Conservation (phyloP, 1,284 basidiomycete species). For the Microbotryum violaceum region DNA sequence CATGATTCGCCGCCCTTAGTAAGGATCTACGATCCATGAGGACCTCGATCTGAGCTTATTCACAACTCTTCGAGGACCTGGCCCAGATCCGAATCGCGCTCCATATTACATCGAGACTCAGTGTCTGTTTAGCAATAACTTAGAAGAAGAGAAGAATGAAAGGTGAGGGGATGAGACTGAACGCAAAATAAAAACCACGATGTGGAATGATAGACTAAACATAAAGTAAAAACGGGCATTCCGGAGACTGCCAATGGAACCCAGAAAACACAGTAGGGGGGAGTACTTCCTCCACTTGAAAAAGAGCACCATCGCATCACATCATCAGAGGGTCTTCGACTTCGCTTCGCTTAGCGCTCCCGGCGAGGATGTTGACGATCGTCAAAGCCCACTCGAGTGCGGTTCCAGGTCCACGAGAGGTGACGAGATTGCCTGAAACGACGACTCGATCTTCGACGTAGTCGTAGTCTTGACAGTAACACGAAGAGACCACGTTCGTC, state of each 20-base stretch:
- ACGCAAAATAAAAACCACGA: not conserved
- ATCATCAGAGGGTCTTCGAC: slow-evolving; percentile 70
- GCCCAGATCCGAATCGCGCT: too few relatives aligned
- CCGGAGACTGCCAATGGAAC: too few relatives aligned
- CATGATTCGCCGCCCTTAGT: too few relatives aligned
- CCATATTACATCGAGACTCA: too few relatives aligned
- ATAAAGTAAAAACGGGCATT: not conserved
- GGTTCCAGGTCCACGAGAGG: slow-evolving; percentile 70
- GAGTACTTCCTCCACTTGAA: too few relatives aligned
- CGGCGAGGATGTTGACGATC: slow-evolving; percentile 61
- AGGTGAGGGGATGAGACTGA: not conserved
- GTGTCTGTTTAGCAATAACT: not conserved
- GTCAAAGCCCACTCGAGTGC: slow-evolving; percentile 66
- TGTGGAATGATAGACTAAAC: not conserved
- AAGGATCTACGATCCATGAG: too few relatives aligned
- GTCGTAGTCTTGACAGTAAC: slow-evolving; percentile 52
- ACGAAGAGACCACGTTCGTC: not conserved
- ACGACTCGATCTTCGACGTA: slow-evolving; percentile 74
- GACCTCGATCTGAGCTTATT: too few relatives aligned
- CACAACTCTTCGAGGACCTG: too few relatives aligned
- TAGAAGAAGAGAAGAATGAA: not conserved
- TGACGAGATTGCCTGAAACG: slow-evolving; percentile 63
- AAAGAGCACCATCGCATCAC: slow-evolving; percentile 2
- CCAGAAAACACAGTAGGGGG: too few relatives aligned
- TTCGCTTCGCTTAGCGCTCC: slow-evolving; percentile 57